Base-by-base conservation (phyloP, 352 stramenopile species). In the Plasmopara viticola region DNA sequence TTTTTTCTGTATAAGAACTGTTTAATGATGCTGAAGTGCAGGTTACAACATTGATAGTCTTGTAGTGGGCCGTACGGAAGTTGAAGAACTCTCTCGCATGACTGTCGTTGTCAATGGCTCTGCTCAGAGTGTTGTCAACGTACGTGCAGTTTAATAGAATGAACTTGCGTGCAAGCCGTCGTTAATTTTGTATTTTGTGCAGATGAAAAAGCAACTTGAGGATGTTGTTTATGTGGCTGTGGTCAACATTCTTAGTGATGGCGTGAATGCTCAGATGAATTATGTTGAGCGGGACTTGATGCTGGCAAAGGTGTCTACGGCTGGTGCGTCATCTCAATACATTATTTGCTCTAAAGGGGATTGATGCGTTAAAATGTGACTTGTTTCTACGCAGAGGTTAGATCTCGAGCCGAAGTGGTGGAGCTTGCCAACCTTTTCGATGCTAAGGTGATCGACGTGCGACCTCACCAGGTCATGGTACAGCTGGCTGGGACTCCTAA, bases 1-100 rank as follows among this genome's bases (percentile, higher is more conserved):
- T 49, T 14, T 34, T 15, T 40, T 17, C 9, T 30, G 6, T 28
- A 2, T 28, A 7, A 41, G 5, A 40, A 8, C 35, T 13, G 55
- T 25, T 29, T 68, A 17, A 48, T 9, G 18, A 12, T 33, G 30
- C 45, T 57, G 43, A 52, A 37, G 4, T 65, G 48, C 18, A 84
- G 75, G 82, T 18, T 93, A 93, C 74, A 93, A 93, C 58, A 93
- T 93, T 66, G 83, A 93, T 60, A 90, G 78, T 65, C 60, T 93
- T 6, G 80, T 93, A n/a, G 83, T 90, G 12, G 83, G 83, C 8
- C 83, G 78, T 56, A 93, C 79, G 12, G 83, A 93, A 59, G 83
- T 90, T 34, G 74, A 90, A 40, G 80, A 93, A 61, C 77, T 93
- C 48, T 89, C 78, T 49, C 80, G 79, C 53, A 93, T 93, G 83